Percentiles rank a stretch among this genome's conserved stretches.
phyloP scores from a whole-genome alignment of 257 asterid genomes.

The Parsonsia alboflavescens region DNA sequence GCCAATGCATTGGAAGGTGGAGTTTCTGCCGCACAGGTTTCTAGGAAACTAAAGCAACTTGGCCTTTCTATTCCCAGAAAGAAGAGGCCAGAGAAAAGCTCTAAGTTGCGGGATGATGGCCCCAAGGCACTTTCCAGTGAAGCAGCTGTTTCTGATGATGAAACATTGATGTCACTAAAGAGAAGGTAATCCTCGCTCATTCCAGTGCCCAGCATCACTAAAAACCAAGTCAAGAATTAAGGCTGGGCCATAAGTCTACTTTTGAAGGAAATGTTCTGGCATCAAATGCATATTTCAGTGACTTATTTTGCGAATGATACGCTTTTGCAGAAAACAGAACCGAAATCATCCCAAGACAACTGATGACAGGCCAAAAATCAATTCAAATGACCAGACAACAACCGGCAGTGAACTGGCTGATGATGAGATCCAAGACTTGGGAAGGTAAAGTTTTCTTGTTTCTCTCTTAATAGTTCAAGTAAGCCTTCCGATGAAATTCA shows the following conservation, averaged over 20 bases:
- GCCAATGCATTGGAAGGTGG: conserved; percentile 75
- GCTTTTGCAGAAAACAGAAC: conserved; percentile 13
- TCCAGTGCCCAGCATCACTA: not conserved
- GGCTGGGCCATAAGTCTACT: not conserved
- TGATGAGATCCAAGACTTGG: conserved; percentile 25
- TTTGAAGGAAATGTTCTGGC: not conserved
- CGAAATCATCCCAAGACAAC: conserved; percentile 17
- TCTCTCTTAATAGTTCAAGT: conserved; percentile 17
- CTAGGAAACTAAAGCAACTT: conserved; percentile 87
- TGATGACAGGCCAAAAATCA: not conserved
- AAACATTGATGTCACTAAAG: conserved; percentile 48
- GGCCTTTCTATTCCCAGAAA: conserved; percentile 56
- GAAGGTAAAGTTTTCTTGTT: conserved; percentile 31
- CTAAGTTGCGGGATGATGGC: conserved; percentile 52
- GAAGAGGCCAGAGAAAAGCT: conserved; percentile 39
- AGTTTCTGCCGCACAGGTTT: conserved; percentile 60
- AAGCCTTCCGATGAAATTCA: not conserved
- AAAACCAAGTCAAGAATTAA: not conserved
- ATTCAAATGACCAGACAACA: conserved; percentile 1
- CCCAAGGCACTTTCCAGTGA: conserved; percentile 32
- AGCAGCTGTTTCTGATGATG: conserved; percentile 58
- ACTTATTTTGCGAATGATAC: conserved; percentile 18
- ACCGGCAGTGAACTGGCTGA: conserved; percentile 9
- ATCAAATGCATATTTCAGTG: not conserved
- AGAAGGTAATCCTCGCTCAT: conserved; percentile 44